Evolutionary conservation across 257 asterid species (phyloP), one percentile per base, ranked within the genome.

Genomic region (Ajuga chamaepitys): DNA sequence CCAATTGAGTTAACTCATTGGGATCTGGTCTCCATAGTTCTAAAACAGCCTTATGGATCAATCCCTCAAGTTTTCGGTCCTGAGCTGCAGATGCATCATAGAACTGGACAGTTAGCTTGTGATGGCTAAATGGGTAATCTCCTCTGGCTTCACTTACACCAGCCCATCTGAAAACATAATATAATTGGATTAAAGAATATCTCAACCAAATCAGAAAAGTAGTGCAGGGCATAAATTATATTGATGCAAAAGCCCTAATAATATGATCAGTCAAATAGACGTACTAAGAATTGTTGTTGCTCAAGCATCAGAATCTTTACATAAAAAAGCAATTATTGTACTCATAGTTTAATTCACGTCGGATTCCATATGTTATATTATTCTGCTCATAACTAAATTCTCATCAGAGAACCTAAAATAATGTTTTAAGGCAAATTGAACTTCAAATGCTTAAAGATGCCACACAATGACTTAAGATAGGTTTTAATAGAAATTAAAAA

Each of bases 21-120:
- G 98, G 98, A 78, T 88, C 92, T 38, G 98, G 96, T 68, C 94
- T 83, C 98, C 98, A 91, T 34, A 91, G 88, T 75, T 91, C 96
- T 74, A 91, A 81, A 76, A 89, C 68, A 74, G 98, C 96, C 87
- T 86, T 88, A 75, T 91, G 98, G 70, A 91, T 84, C 63, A 91
- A 74, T 18, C 98, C 98, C 82, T 91, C 96, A 55, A 91, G 85
- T 75, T 91, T 88, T 46, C 96, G 81, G 66, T 91, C 98, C 82
- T 88, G 98, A 35, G 96, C 96, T 9, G 98, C 80, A 76, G 96
- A 77, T 55, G 90, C 84, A 44, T 88, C 96, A 79, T 91, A 86
- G 83, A 91, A 91, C 85, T 86, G 98, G 73, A 91, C 95, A 30
- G 96, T 85, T 41, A 91, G 82, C 82, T 91, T 91, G 84, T 91